Percentiles rank a stretch among this genome's conserved stretches.
Conservation (phyloP, 768 basidiomycete genomes). For the Agaricus bisporus region DNA sequence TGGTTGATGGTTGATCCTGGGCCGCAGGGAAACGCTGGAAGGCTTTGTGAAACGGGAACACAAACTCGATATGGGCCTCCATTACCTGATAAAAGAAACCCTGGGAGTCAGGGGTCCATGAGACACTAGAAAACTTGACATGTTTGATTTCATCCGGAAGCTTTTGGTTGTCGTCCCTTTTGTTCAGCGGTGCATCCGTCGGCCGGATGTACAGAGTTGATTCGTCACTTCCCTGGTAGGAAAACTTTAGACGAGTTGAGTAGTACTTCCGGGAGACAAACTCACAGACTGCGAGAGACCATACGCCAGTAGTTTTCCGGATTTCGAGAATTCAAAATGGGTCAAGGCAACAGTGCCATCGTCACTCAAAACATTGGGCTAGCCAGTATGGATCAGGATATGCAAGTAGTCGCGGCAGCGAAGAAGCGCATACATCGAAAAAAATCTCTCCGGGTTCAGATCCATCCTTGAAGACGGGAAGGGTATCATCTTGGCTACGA, state of each 20-base stretch:
- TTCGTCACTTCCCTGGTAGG: conserved; percentile 63
- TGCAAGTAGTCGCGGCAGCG: background rate
- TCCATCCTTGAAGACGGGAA: conserved; percentile 49
- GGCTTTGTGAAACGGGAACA: background rate
- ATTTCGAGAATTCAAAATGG: conserved; percentile 53
- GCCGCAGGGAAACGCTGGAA: conserved; percentile 51
- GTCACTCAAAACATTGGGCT: conserved; percentile 65
- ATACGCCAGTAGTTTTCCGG: conserved; percentile 71
- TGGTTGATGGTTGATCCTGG: conserved; percentile 33
- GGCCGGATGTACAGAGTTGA: conserved; percentile 62
- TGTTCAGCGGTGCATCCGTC: conserved; percentile 51
- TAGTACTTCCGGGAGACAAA: conserved; percentile 10
- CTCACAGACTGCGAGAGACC: conserved; percentile 67
- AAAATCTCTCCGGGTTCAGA: conserved; percentile 58
- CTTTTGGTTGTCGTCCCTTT: conserved; percentile 40
- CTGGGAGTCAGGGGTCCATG: conserved; percentile 73
- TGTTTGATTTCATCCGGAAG: conserved; percentile 64
- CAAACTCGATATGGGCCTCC: background rate
- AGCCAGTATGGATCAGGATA: conserved; percentile 8
- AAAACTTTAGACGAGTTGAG: conserved; percentile 1
- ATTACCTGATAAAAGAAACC: conserved; percentile 79
- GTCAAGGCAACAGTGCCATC: conserved; percentile 70
- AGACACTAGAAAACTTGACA: conserved; percentile 70
- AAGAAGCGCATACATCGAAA: conserved; percentile 50
- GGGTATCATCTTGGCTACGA: conserved; percentile 44